Evolutionary conservation across 768 basidiomycete genomes (phyloP).

Genomic region (Strobilomyces dryophilus): DNA sequence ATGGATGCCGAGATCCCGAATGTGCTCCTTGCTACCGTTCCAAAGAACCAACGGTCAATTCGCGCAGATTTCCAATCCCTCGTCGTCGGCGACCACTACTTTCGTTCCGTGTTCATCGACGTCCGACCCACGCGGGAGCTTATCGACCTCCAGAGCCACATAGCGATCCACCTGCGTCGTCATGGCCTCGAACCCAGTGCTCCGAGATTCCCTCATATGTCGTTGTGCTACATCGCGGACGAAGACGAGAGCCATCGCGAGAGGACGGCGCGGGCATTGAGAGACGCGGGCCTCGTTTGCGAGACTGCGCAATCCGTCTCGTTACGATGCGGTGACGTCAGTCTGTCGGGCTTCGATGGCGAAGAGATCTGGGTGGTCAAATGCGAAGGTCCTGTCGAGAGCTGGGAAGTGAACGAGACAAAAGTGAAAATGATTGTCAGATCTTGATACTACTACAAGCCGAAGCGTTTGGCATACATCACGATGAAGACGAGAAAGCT

Average conservation of each 20-base stretch:
- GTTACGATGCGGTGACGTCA: constrained; percentile 24
- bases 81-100: constrained; percentile 58
- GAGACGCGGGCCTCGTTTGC: constrained; percentile 32
- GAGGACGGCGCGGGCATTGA: constrained; percentile 42
- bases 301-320: constrained; percentile 25
- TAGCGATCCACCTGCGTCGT: constrained; percentile 36
- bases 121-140: constrained; percentile 46
- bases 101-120: constrained; percentile 63
- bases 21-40: constrained; percentile 39
- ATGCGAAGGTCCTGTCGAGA: constrained; percentile 57
- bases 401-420: constrained; percentile 47
- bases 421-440: constrained; percentile 25
- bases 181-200: constrained; percentile 42
- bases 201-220: constrained; percentile 67
- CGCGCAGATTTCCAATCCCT: constrained; percentile 49
- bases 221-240: constrained; percentile 68
- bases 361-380: constrained; percentile 55
- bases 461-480: not conserved
- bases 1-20: not conserved
- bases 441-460: not conserved
- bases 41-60: constrained; percentile 33
- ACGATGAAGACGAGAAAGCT: not conserved
- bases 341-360: constrained; percentile 41
- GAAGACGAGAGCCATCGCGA: constrained; percentile 55
- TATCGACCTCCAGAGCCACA: constrained; percentile 41